Base-by-base conservation (phyloP, 2,329 filamentous ascomycete species). In the Cytospora mali region DNA sequence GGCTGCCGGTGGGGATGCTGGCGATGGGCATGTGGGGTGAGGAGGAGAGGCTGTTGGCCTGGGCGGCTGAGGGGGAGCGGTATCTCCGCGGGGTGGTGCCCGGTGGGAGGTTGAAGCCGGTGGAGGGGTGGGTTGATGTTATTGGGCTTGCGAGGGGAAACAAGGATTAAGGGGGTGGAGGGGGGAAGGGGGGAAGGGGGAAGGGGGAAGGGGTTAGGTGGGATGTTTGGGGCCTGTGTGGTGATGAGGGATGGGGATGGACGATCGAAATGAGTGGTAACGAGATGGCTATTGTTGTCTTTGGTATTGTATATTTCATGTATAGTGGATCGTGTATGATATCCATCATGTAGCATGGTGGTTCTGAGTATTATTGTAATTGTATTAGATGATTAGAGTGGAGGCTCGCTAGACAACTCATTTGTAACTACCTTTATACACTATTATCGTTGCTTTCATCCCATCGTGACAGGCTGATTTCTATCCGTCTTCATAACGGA, bases 21-120 rank as follows among this genome's bases (percentile, higher is more conserved):
- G 87, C 84, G 0, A 84, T 86, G 76, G 86, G 79, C 6, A 86
- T 88, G 73, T 90, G 88, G 88, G 88, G 87, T 0, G 79, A 78
- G 31, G 88, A 90, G 73, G 87, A 89, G 74, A 78, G 80, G 69
- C 74, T 90, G 66, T 73, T 90, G 31, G 76, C 71, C n/a, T 89
- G 84, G 80, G 87, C 86, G 2, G 75, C 75, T 31, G 83, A 86
- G 62, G 77, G 78, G 0, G 87, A 89, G 73, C 72, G 71, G 39
- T 88, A 85, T 68, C 69, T 89, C 55, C 78, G 84, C 58, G 75
- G 77, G 4, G 73, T 66, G 27, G 77, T 79, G 59, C 75, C 77
- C 0, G 81, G 80, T 0, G 81, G 85, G 0, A 78, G 86, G 56
- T 72, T 73, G 57, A 77, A 78, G 67, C 83, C 86, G 0, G n/a